Conservation (phyloP, 176 grass and related monocot genomes). For the Triticum timopheevii region DNA sequence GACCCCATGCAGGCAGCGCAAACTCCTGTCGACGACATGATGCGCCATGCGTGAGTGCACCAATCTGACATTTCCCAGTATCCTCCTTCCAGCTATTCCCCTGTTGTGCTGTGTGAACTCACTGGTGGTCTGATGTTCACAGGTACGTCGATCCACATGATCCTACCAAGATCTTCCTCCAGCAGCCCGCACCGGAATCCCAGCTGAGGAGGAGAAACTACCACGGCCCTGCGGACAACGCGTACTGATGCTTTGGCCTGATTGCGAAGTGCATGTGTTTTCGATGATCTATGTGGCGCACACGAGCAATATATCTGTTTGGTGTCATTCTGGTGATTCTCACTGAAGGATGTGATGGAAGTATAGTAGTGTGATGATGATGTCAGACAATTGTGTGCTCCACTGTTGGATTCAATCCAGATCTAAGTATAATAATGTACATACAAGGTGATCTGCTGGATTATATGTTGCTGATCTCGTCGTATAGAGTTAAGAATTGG, state of each 20-base stretch:
- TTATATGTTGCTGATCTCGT: background rate
- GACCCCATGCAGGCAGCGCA: constrained; percentile 90
- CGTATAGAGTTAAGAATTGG: background rate
- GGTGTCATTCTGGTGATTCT: background rate
- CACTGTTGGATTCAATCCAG: background rate
- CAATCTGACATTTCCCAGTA: background rate
- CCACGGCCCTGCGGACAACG: constrained; percentile 50
- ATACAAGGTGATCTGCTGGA: background rate
- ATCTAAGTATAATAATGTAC: constrained; percentile 44
- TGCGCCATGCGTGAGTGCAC: constrained; percentile 78
- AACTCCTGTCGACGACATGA: constrained; percentile 93
- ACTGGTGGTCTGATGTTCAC: background rate
- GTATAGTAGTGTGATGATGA: background rate
- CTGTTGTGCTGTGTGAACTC: background rate
- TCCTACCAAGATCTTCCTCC: constrained; percentile 94
- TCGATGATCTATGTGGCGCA: background rate
- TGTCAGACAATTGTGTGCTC: background rate
- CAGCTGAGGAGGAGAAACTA: constrained; percentile 97
- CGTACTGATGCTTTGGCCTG: constrained; percentile 8
- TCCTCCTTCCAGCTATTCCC: background rate
- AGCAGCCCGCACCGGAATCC: constrained; percentile 87
- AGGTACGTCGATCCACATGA: constrained; percentile 97
- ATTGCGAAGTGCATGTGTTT: background rate
- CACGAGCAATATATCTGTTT: constrained; percentile 7
- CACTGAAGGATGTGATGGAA: background rate